Evolutionary conservation across 2,329 filamentous ascomycete species (phyloP).

Genomic region (Botrytis elliptica): DNA sequence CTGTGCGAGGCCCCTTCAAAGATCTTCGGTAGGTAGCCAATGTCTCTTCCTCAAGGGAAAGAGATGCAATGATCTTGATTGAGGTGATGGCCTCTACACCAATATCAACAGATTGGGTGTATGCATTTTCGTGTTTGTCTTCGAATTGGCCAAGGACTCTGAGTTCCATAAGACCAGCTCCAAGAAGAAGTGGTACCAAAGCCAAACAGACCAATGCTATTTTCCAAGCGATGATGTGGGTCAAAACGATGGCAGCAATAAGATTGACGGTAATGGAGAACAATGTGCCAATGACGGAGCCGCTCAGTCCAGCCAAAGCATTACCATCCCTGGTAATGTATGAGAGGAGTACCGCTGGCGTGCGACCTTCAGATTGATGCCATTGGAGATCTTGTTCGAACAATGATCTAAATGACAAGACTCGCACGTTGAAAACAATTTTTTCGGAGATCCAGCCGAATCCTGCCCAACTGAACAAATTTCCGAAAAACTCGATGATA

Average conservation of each 20-base stretch:
- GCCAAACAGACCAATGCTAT: constrained; percentile 57
- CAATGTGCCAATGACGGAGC: constrained; percentile 66
- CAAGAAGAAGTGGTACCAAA: constrained; percentile 58
- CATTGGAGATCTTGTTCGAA: constrained; percentile 66
- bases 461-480: constrained; percentile 55
- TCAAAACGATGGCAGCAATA: constrained; percentile 63
- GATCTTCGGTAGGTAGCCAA: constrained; percentile 55
- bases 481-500: constrained; percentile 59
- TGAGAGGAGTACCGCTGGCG: constrained; percentile 60
- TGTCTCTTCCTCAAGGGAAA: constrained; percentile 56
- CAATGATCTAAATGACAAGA: constrained; percentile 57
- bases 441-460: constrained; percentile 61
- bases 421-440: constrained; percentile 56
- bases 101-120: constrained; percentile 56
- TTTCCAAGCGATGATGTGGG: constrained; percentile 71
- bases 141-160: constrained; percentile 62
- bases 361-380: constrained; percentile 67
- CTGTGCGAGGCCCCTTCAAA: constrained; percentile 52
- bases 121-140: constrained; percentile 62
- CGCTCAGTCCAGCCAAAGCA: constrained; percentile 65
- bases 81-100: constrained; percentile 66
- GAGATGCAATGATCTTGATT: constrained; percentile 58
- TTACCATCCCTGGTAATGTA: constrained; percentile 70
- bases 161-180: constrained; percentile 53
- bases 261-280: constrained; percentile 69